These are phyloP conservation scores for Kluyveromyces siamensis DNA, from an alignment of 805 yeast genomes.

Conservation along the genomic window DNA sequence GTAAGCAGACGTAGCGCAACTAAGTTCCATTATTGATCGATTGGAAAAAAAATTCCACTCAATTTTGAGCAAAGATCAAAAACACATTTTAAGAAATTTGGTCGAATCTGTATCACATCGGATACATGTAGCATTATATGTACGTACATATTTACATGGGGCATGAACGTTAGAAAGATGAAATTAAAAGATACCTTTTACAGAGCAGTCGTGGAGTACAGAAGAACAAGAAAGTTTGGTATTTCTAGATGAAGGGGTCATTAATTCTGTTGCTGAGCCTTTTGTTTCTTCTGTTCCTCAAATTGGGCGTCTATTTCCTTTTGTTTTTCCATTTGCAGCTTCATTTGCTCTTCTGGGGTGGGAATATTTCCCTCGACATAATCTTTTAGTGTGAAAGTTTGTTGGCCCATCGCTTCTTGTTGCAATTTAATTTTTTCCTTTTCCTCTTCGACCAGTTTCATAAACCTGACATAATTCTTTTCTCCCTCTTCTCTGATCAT, in stretches of 20 bases:
- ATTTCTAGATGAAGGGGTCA: not conserved
- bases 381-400: slow-evolving; percentile 77
- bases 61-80: too few relatives aligned
- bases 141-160: not conserved
- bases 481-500: slow-evolving; percentile 87
- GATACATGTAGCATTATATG: not conserved
- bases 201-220: not conserved
- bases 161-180: not conserved
- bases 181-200: not conserved
- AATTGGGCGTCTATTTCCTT: slow-evolving; percentile 30
- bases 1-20: too few relatives aligned
- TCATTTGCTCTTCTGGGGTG: slow-evolving; percentile 54
- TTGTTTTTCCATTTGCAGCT: slow-evolving; percentile 35
- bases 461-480: slow-evolving; percentile 74
- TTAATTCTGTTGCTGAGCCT: slow-evolving; percentile 5
- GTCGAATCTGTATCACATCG: not conserved
- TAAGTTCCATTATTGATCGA: too few relatives aligned
- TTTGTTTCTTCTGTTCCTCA: slow-evolving; percentile 22
- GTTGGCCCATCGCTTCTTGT: slow-evolving; percentile 74
- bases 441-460: slow-evolving; percentile 77
- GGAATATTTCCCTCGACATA: slow-evolving; percentile 78
- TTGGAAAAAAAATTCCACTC: too few relatives aligned
- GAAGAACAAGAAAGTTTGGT: not conserved
- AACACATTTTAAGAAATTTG: not conserved
- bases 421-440: slow-evolving; percentile 51